phyloP scores from a whole-genome alignment of 2,329 filamentous ascomycete genomes.

The Penicillium fuscoglaucum region DNA sequence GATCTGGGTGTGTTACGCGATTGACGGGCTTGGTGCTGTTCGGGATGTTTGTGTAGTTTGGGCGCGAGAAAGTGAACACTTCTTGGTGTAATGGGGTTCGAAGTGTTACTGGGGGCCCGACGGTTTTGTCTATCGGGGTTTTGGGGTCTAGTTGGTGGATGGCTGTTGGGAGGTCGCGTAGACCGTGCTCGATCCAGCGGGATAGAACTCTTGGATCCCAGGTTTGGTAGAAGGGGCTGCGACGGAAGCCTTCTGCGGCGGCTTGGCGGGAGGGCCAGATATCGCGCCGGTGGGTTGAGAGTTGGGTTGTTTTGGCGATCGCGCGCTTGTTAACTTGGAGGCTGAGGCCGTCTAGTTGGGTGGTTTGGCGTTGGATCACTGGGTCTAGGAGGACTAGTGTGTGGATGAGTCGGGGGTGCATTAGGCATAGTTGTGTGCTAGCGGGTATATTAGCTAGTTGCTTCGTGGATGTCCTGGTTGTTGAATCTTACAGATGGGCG shows the following conservation, averaged over 20 bases:
- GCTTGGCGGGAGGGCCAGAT: constrained; percentile 74
- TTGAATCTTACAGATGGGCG: constrained; percentile 57
- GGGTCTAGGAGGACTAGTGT: constrained; percentile 80
- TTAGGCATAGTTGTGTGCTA: constrained; percentile 65
- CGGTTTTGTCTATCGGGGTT: constrained; percentile 8
- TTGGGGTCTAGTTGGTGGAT: constrained; percentile 34
- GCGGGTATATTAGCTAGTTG: constrained; percentile 3
- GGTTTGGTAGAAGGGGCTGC: constrained; percentile 71
- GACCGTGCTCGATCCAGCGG: constrained; percentile 68
- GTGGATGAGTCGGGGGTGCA: constrained; percentile 78
- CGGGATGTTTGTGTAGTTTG: constrained; percentile 61
- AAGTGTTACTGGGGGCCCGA: constrained; percentile 60
- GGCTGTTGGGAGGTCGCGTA: constrained; percentile 72
- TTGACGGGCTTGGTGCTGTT: constrained; percentile 39
- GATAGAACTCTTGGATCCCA: constrained; percentile 84
- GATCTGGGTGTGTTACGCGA: constrained; percentile 49
- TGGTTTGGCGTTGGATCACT: constrained; percentile 62
- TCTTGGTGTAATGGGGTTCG: constrained; percentile 86
- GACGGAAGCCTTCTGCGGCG: constrained; percentile 66
- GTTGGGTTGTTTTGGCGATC: constrained; percentile 44
- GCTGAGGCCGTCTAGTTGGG: constrained; percentile 33
- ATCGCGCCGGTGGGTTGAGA: constrained; percentile 73
- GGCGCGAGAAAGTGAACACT: constrained; percentile 57
- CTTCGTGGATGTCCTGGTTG: background rate
- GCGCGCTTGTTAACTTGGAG: constrained; percentile 23